A percentile compares a stretch with the other conserved stretches of the same genome.
Conservation (phyloP, 2,329 filamentous ascomycete genomes). For the Cytospora leucostoma region DNA sequence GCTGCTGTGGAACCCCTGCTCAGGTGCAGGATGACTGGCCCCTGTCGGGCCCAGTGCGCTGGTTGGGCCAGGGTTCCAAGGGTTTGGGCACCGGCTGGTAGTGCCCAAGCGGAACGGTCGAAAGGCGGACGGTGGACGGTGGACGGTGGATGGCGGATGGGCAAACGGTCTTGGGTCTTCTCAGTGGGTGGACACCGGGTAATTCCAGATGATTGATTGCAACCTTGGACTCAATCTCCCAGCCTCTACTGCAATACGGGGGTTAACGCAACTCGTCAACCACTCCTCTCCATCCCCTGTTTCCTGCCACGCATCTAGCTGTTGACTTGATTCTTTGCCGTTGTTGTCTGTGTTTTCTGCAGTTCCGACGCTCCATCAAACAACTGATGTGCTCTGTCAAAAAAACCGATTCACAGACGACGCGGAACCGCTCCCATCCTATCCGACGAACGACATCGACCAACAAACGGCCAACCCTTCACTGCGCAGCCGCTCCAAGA, state of each 20-base stretch:
- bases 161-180: background rate
- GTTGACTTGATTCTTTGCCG: slow-evolving; percentile 6
- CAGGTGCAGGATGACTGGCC: too few relatives aligned
- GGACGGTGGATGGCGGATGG: background rate
- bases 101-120: slow-evolving; percentile 1
- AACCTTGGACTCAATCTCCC: slow-evolving; percentile 15
- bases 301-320: slow-evolving; percentile 6
- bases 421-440: background rate
- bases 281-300: slow-evolving; percentile 7
- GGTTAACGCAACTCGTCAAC: slow-evolving; percentile 7
- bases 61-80: too few relatives aligned
- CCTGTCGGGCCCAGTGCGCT: too few relatives aligned
- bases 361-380: background rate
- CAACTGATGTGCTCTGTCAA: background rate
- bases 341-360: slow-evolving; percentile 1
- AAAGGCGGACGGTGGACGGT: background rate
- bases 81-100: background rate
- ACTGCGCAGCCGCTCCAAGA: background rate
- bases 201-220: slow-evolving; percentile 1
- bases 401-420: background rate
- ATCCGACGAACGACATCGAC: slow-evolving; percentile 2
- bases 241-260: slow-evolving; percentile 10
- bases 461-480: background rate
- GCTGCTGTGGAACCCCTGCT: too few relatives aligned
- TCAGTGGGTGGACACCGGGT: background rate